Conservation (phyloP, 2,329 filamentous ascomycete species). For the Xylariaceae sp. region DNA sequence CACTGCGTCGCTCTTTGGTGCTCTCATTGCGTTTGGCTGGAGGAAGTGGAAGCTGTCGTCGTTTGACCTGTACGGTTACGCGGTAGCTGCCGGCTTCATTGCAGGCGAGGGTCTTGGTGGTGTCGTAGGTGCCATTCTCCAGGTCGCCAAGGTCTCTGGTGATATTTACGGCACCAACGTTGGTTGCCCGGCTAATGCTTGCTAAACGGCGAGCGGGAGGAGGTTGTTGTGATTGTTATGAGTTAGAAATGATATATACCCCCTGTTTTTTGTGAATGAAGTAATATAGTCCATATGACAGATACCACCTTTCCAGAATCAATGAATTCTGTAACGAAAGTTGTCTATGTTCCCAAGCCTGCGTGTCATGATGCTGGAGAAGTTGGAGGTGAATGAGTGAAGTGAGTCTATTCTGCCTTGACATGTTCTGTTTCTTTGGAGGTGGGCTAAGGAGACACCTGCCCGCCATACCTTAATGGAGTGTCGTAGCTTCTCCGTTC, state of each 20-base stretch:
- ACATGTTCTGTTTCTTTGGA: no score
- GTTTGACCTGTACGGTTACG: conserved; percentile 56
- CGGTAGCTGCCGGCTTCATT: conserved; percentile 55
- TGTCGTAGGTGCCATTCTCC: conserved; percentile 47
- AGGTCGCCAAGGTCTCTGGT: conserved; percentile 33
- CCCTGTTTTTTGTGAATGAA: conserved; percentile 12
- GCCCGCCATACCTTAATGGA: no score
- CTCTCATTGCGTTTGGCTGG: conserved; percentile 49
- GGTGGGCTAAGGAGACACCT: no score
- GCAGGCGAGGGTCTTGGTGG: conserved; percentile 60
- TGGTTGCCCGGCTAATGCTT: conserved; percentile 31
- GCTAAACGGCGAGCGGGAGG: conserved; percentile 15
- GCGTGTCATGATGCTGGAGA: background rate
- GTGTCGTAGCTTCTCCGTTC: no score
- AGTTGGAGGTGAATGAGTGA: background rate
- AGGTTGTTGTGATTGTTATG: background rate
- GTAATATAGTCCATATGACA: conserved; percentile 8
- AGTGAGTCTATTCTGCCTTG: no score
- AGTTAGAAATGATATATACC: conserved; percentile 15
- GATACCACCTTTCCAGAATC: conserved; percentile 7
- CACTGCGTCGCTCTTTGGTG: conserved; percentile 54
- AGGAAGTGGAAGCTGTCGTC: conserved; percentile 45
- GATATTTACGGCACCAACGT: conserved; percentile 31
- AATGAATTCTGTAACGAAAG: background rate
- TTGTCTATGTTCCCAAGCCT: background rate